These are phyloP conservation scores for Monilinia aucupariae DNA, from an alignment of 2,329 filamentous ascomycete genomes.

Conservation along the genomic window DNA sequence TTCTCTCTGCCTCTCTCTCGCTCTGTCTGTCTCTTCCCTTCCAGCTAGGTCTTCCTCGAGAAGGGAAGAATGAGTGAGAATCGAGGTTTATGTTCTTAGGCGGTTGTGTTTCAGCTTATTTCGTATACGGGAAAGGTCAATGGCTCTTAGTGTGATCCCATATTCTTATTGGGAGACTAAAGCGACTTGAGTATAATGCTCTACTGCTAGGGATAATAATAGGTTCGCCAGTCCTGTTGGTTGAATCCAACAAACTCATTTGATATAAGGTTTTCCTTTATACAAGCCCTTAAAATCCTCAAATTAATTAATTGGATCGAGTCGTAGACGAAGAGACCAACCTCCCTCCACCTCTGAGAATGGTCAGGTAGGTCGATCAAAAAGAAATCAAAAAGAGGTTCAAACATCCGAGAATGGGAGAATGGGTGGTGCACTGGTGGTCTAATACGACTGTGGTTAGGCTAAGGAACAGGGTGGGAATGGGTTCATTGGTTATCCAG, in stretches of 20 bases:
- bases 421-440: neutral
- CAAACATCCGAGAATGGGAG: neutral
- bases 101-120: constrained; percentile 15
- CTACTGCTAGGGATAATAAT: neutral
- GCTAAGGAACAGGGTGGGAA: constrained; percentile 2
- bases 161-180: neutral
- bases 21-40: no score
- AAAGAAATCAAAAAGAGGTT: neutral
- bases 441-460: neutral
- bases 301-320: neutral
- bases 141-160: neutral
- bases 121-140: constrained; percentile 3
- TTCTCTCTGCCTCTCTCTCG: no score
- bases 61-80: neutral
- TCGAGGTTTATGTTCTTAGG: neutral
- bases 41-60: no score
- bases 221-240: neutral
- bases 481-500: constrained; percentile 8
- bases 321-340: neutral
- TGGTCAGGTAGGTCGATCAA: neutral
- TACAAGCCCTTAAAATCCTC: neutral
- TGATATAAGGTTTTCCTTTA: neutral
- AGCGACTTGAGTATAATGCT: no score
- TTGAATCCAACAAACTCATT: neutral
- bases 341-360: neutral